These are phyloP conservation scores for Heliamphora exappendiculata DNA, from an alignment of 148 eudicot genomes.

Conservation along the genomic window DNA sequence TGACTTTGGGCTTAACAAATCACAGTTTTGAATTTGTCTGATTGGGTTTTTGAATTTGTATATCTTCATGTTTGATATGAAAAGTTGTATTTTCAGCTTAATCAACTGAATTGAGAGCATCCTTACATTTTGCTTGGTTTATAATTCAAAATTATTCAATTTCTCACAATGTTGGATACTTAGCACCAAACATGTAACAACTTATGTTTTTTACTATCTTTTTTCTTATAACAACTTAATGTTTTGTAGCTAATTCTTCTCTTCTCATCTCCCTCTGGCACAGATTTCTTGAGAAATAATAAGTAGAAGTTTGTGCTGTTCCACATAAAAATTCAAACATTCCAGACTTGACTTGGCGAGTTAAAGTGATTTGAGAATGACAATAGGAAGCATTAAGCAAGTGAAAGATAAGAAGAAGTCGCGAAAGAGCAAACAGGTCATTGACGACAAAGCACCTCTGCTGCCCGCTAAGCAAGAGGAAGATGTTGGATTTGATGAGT, in stretches of 20 bases:
- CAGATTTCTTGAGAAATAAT: conserved; percentile 8
- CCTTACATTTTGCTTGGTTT: neutral
- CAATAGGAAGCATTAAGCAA: conserved; percentile 19
- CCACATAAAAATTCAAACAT: neutral
- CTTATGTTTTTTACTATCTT: no score
- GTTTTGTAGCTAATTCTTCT: neutral
- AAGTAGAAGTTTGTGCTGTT: neutral
- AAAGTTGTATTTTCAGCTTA: neutral
- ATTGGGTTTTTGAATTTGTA: neutral
- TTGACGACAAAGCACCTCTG: conserved; percentile 40
- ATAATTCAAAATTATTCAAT: neutral
- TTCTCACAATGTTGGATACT: neutral
- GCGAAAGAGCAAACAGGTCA: conserved; percentile 26
- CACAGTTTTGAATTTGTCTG: neutral
- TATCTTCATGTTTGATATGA: neutral
- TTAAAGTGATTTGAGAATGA: conserved; percentile 24
- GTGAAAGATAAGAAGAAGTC: conserved; percentile 29
- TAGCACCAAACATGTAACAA: neutral
- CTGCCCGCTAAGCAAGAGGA: conserved; percentile 38
- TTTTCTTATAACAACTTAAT: no score
- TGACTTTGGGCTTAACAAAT: neutral
- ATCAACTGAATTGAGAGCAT: neutral
- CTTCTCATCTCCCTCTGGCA: neutral
- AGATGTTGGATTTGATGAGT: conserved; percentile 25
- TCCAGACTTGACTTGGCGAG: neutral